Base-by-base conservation (phyloP, 192 early-diverging fungal genomes). In the Dissophora ornata region DNA sequence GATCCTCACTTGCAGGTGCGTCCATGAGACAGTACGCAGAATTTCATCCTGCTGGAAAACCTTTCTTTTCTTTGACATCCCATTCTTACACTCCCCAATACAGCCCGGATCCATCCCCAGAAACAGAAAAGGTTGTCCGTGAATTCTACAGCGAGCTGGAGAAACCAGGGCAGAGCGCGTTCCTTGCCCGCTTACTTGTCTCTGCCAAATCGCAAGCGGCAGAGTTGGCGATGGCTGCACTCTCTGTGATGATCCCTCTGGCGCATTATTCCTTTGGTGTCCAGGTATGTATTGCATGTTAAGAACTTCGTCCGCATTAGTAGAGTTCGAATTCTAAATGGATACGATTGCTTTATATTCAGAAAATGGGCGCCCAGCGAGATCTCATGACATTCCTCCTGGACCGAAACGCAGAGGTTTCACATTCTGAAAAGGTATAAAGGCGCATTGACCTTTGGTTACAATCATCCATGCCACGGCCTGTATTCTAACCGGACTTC, bases 371-470 rank as follows among this genome's bases (percentile, higher is more conserved):
- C 2, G 16, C 44, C 0, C 56, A 61, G 16, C 41, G 64, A n/a
- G 73, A 77, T 1, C 28, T 50, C 0, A 55, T 77, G n/a, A 32
- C 36, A 0, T 77, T 77, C 24, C 52, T 77, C 9, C 9, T 62
- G 50, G 73, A 77, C 25, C 56, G 73, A 1, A 77, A 77, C 24
- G 28, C 52, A 0, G 58, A 55, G 18, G 16, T 62, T 1, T 61
- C 73, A 1, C 73, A 77, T 45, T 50, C 73, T 2, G 51, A 67
- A 42, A 77, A 77, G 73, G 73, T 77, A 70, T 53, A 18, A n/a
- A n/a, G n/a, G n/a, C n/a, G n/a, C n/a, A n/a, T n/a, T n/a, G n/a
- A n/a, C n/a, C n/a, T n/a, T n/a, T n/a, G n/a, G n/a, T n/a, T n/a
- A n/a, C n/a, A n/a, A n/a, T n/a, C n/a, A n/a, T n/a, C n/a, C n/a